phyloP scores from a whole-genome alignment of 1,284 basidiomycete species.

The Spongiforma sp. region DNA sequence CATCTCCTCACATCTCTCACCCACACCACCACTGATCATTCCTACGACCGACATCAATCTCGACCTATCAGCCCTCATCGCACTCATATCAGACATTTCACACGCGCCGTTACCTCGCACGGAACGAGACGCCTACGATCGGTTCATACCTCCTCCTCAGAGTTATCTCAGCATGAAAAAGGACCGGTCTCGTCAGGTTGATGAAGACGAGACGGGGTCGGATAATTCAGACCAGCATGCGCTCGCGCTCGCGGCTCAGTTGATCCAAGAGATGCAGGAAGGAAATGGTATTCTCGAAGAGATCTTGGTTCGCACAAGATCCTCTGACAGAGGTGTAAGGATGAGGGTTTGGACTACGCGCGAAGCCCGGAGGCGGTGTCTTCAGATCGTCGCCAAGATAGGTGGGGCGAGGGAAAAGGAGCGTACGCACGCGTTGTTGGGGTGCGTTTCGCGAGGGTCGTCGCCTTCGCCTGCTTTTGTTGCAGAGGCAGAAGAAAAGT shows the following conservation, averaged over 20 bases:
- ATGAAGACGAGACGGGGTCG: constrained; percentile 21
- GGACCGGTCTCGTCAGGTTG: constrained; percentile 34
- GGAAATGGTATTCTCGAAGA: constrained; percentile 73
- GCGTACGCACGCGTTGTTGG: constrained; percentile 63
- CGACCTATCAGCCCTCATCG: constrained; percentile 83
- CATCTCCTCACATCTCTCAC: constrained; percentile 30
- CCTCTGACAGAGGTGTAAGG: not conserved
- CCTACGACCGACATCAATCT: constrained; percentile 73
- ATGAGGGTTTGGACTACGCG: constrained; percentile 82
- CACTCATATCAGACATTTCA: constrained; percentile 81
- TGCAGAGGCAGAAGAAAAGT: constrained; percentile 31
- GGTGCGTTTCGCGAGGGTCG: constrained; percentile 15
- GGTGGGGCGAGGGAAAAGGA: constrained; percentile 67
- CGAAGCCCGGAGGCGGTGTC: constrained; percentile 71
- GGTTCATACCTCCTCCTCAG: constrained; percentile 64
- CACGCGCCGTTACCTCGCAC: constrained; percentile 70
- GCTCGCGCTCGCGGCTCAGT: constrained; percentile 66
- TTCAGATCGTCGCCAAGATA: constrained; percentile 74
- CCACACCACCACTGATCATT: constrained; percentile 26
- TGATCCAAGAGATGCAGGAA: constrained; percentile 72
- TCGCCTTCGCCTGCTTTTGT: not conserved
- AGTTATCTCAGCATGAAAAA: constrained; percentile 65
- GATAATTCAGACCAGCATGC: constrained; percentile 54
- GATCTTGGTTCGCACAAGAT: constrained; percentile 42
- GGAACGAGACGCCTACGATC: constrained; percentile 58